Evolutionary conservation across 345 rosid species (phyloP).

Genomic region (Nephelium lappaceum): DNA sequence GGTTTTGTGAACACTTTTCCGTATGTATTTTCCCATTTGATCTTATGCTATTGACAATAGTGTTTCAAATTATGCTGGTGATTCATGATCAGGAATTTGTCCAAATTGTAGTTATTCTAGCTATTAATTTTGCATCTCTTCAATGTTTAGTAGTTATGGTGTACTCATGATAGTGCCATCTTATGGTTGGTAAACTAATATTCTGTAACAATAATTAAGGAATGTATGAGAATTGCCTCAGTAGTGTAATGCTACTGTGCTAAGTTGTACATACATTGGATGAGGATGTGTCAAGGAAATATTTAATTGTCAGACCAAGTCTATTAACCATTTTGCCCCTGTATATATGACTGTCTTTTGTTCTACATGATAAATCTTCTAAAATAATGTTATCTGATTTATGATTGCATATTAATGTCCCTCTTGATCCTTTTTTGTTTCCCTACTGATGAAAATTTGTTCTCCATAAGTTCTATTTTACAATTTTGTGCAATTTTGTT

Average conservation of each 20-base stretch:
- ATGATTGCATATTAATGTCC: conserved; percentile 11
- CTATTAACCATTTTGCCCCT: neutral
- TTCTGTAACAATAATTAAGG: neutral
- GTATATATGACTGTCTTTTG: neutral
- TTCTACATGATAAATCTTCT: neutral
- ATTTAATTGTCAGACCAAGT: neutral
- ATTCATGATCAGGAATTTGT: neutral
- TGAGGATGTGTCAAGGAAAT: neutral
- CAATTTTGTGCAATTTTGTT: conserved; percentile 19
- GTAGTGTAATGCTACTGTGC: neutral
- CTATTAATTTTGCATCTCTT: conserved; percentile 1
- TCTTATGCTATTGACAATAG: neutral
- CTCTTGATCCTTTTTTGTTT: conserved; percentile 15
- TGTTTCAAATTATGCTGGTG: neutral
- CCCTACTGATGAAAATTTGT: neutral
- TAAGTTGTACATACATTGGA: neutral
- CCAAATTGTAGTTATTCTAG: neutral
- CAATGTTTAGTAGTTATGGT: neutral
- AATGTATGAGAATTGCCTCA: neutral
- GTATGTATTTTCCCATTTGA: neutral
- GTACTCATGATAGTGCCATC: neutral
- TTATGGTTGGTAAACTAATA: conserved; percentile 4
- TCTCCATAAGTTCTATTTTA: conserved; percentile 5
- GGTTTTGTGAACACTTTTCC: neutral
- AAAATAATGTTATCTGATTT: conserved; percentile 11